A percentile compares a stretch with the other conserved stretches of the same genome.
Evolutionary conservation across 2,329 filamentous ascomycete genomes (phyloP).

Genomic region (Curvularia sp.): DNA sequence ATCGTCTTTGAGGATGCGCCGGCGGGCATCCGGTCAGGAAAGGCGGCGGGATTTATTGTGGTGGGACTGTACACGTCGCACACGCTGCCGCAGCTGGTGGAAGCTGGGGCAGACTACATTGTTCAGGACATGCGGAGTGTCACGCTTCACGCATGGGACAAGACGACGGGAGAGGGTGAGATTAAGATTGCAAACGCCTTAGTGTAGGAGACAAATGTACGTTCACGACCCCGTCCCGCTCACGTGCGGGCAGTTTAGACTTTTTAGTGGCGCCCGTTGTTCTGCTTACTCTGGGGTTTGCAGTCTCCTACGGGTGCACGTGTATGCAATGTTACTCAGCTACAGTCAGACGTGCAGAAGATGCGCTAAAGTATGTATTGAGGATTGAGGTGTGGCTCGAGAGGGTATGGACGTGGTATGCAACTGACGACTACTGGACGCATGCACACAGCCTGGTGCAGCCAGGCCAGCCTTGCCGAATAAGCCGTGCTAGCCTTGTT

Average conservation of each 20-base stretch:
- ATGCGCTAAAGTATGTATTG: not conserved
- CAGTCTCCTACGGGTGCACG: conserved; percentile 2
- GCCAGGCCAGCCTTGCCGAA: conserved; percentile 23
- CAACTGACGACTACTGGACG: conserved; percentile 1
- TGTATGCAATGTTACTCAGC: no score
- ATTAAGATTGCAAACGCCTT: conserved; percentile 73
- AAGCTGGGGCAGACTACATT: conserved; percentile 86
- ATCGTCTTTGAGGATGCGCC: conserved; percentile 90
- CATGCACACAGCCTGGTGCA: conserved; percentile 29
- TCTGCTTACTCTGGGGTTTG: conserved; percentile 12
- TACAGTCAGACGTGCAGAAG: not conserved
- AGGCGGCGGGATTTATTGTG: conserved; percentile 84
- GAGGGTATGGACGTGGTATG: not conserved
- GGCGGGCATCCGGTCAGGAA: conserved; percentile 82
- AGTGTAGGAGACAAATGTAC: conserved; percentile 30
- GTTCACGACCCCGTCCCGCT: conserved; percentile 4
- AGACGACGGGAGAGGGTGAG: conserved; percentile 65
- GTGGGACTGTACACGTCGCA: conserved; percentile 87
- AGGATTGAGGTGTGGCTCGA: not conserved
- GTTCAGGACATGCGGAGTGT: conserved; percentile 80
- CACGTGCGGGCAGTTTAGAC: conserved; percentile 1
- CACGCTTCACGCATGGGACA: conserved; percentile 63
- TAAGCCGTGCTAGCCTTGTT: conserved; percentile 5
- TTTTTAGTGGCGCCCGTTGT: conserved; percentile 6
- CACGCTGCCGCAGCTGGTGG: conserved; percentile 71